These are phyloP conservation scores for Cladophialophora exuberans DNA, from an alignment of 2,329 filamentous ascomycete genomes.

Conservation along the genomic window DNA sequence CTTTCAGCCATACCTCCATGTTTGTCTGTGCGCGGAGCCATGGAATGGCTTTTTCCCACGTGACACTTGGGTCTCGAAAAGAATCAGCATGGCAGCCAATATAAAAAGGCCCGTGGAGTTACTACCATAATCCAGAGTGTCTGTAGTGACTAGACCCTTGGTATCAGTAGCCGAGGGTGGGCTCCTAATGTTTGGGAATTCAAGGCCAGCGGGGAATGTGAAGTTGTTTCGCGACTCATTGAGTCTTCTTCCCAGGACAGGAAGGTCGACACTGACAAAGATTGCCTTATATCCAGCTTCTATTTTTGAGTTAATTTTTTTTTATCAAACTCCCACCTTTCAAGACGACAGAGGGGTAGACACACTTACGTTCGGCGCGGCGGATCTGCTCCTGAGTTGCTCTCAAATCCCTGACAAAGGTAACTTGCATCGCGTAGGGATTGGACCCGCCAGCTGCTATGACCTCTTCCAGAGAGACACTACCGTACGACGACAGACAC, in stretches of 20 bases:
- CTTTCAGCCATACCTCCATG: slow-evolving; percentile 30
- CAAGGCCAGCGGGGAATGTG: slow-evolving; percentile 28
- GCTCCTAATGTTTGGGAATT: slow-evolving; percentile 31
- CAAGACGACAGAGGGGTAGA: neutral
- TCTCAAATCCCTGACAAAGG: slow-evolving; percentile 53
- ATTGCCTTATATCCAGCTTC: slow-evolving; percentile 54
- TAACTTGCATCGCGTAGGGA: slow-evolving; percentile 59
- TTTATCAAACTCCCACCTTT: neutral
- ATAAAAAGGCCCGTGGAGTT: neutral
- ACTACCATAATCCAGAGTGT: slow-evolving; percentile 33
- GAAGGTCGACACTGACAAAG: slow-evolving; percentile 56
- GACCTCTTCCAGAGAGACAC: slow-evolving; percentile 51
- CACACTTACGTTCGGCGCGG: slow-evolving; percentile 35
- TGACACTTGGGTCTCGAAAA: slow-evolving; percentile 37
- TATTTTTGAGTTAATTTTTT: slow-evolving; percentile 34
- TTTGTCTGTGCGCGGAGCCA: slow-evolving; percentile 49
- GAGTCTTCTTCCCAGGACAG: slow-evolving; percentile 52
- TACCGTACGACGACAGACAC: slow-evolving; percentile 54
- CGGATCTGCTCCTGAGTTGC: slow-evolving; percentile 37
- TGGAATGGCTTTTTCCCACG: slow-evolving; percentile 54
- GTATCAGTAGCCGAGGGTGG: slow-evolving; percentile 9
- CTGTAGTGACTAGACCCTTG: neutral
- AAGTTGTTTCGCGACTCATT: slow-evolving; percentile 60
- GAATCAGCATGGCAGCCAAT: neutral
- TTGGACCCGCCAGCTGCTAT: slow-evolving; percentile 44